Conservation (phyloP, 176 grass and related monocot species). For the Musa beccarii region DNA sequence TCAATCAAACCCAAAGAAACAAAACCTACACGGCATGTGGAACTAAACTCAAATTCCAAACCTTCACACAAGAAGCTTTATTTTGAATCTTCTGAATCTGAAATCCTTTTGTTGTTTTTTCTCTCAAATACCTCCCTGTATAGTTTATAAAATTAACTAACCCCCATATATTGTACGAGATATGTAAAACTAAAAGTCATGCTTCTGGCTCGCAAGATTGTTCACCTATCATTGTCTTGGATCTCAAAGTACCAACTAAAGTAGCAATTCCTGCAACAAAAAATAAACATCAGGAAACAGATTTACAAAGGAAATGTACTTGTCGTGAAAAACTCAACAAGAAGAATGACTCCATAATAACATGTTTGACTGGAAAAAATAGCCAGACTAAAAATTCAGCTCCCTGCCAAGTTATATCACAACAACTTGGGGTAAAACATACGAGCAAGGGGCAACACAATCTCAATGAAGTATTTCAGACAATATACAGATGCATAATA, state of each 20-base stretch:
- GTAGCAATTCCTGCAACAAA: constrained; percentile 10
- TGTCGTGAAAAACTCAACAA: not conserved
- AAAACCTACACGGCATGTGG: constrained; percentile 1
- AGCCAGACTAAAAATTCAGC: not conserved
- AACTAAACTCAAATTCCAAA: constrained; percentile 9
- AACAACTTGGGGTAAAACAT: not conserved
- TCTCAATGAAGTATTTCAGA: too few relatives aligned
- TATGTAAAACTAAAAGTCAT: constrained; percentile 8
- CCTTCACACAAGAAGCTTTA: constrained; percentile 13
- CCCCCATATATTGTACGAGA: not conserved
- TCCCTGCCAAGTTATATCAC: not conserved
- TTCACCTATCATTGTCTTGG: not conserved
- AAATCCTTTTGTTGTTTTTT: not conserved
- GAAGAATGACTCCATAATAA: not conserved
- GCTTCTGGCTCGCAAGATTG: constrained; percentile 5
- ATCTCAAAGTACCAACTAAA: not conserved
- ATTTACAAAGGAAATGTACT: not conserved
- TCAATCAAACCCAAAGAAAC: not conserved
- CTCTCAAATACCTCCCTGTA: not conserved
- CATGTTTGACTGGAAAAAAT: not conserved
- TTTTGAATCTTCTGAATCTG: constrained; percentile 16
- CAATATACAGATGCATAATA: too few relatives aligned
- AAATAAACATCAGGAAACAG: not conserved
- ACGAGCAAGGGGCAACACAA: not conserved
- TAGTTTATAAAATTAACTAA: constrained; percentile 10